Evolutionary conservation across 2,329 filamentous ascomycete genomes (phyloP), one percentile per base, ranked within the genome.

Genomic region (Verticillium nonalfalfae): DNA sequence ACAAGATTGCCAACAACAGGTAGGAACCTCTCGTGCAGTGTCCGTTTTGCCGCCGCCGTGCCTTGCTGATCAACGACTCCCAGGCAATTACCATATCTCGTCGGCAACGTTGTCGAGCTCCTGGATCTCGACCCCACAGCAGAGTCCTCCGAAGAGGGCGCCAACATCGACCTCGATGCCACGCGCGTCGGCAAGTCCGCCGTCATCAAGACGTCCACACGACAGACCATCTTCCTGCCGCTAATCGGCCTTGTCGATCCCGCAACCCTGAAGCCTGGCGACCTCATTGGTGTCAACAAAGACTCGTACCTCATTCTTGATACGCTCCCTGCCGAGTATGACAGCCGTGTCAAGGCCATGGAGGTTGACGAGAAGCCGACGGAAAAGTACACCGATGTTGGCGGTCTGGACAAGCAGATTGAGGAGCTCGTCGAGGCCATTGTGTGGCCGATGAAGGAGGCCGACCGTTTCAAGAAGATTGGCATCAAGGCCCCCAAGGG

Each of bases 381-480:
- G 45, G 95, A 99, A 78, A 97, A 98, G 79, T 99, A 99, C 80
- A 95, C 89, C 60, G 95, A 99, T 79, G 96, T 99, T 14, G 95
- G 95, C 78, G 95, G 95, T 59, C 78, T 99, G 70, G 93, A 97
- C 78, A 99, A 99, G 81, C 95, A 99, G 81, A 99, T 99, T 72
- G 94, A 97, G 76, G 96, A 99, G 79, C 85, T 99, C 60, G 93
- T 99, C 9, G 95, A 99, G 80, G 95, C 95, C 61, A 95, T 99
- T 58, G 95, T 99, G 35, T 98, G 94, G 94, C 95, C 95, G 1
- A 99, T 99, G 95, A 98, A 98, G 85, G 94, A 99, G 79, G 93
- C 95, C 1, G 96, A 99, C 70, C 87, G 94, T 21, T 99, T 99
- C 82, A 98, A 97, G 85, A 98, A 97, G 85, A 97, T 99, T 71